phyloP scores from a whole-genome alignment of 768 basidiomycete genomes.

The Pulveroboletus sp. region DNA sequence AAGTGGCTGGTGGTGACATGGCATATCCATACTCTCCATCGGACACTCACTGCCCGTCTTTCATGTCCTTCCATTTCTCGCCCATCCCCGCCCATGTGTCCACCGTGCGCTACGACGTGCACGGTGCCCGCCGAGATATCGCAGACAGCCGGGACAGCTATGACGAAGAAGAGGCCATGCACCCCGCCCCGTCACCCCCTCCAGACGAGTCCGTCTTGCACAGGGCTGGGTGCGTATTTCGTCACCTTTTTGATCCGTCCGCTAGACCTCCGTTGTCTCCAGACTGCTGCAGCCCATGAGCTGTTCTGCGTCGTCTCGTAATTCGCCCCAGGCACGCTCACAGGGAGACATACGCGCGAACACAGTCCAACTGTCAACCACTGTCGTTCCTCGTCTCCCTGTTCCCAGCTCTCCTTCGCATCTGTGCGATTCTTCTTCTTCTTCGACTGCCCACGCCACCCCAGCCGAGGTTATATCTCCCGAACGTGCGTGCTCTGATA shows the following conservation, averaged over 20 bases:
- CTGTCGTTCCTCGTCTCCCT: slow-evolving; percentile 28
- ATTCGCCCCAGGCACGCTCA: slow-evolving; percentile 39
- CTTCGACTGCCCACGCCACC: slow-evolving; percentile 14
- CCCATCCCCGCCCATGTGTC: background rate
- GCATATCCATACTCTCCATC: background rate
- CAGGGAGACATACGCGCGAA: slow-evolving; percentile 60
- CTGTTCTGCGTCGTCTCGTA: slow-evolving; percentile 30
- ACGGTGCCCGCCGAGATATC: background rate
- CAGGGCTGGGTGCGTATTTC: slow-evolving; percentile 48
- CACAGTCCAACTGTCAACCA: slow-evolving; percentile 62
- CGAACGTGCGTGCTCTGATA: slow-evolving; percentile 22
- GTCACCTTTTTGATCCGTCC: background rate
- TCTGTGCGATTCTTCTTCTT: background rate
- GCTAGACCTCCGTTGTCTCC: background rate
- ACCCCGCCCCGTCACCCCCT: slow-evolving; percentile 21
- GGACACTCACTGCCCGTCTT: background rate
- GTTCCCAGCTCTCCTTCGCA: background rate
- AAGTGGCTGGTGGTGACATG: background rate
- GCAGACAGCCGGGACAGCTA: background rate
- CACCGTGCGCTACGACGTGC: background rate
- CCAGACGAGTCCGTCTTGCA: slow-evolving; percentile 41
- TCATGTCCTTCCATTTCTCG: slow-evolving; percentile 8
- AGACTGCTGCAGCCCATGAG: slow-evolving; percentile 57
- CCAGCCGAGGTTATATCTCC: slow-evolving; percentile 15
- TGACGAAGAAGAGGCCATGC: slow-evolving; percentile 13